A percentile compares a stretch with the other conserved stretches of the same genome.
phyloP scores from a whole-genome alignment of 768 basidiomycete genomes.

The Macrolepiota dolichaula region DNA sequence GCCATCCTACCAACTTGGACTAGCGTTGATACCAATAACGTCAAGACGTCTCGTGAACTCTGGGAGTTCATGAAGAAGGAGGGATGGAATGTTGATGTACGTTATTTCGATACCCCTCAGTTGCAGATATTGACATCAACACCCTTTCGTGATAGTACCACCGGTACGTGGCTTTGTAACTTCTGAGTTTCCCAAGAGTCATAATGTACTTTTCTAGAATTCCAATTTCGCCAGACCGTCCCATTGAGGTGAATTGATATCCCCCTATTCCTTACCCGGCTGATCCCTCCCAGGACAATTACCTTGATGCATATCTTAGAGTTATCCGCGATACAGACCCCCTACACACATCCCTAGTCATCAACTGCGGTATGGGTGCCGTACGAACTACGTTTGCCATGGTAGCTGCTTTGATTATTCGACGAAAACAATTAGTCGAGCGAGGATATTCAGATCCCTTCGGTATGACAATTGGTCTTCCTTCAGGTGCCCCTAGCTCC shows the following conservation, averaged over 20 bases:
- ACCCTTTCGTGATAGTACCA: conserved; percentile 52
- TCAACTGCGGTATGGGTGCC: conserved; percentile 96
- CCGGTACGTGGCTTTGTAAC: conserved; percentile 41
- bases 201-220: conserved; percentile 46
- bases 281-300: conserved; percentile 64
- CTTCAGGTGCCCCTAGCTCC: conserved; percentile 9
- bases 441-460: conserved; percentile 80
- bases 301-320: conserved; percentile 88
- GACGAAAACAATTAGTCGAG: conserved; percentile 70
- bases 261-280: background rate
- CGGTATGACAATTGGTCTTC: conserved; percentile 31
- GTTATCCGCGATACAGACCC: conserved; percentile 83
- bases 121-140: background rate
- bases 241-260: conserved; percentile 65
- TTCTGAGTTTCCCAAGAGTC: background rate
- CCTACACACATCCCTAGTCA: conserved; percentile 76
- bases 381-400: conserved; percentile 97
- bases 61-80: conserved; percentile 75
- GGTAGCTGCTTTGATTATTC: conserved; percentile 86
- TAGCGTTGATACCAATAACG: conserved; percentile 74
- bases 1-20: conserved; percentile 94
- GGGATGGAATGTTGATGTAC: conserved; percentile 91
- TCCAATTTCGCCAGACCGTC: conserved; percentile 91
- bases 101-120: conserved; percentile 20
- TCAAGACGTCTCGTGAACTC: conserved; percentile 85